These are phyloP conservation scores for Penicillium sp. DNA, from an alignment of 2,329 filamentous ascomycete genomes.

Conservation along the genomic window DNA sequence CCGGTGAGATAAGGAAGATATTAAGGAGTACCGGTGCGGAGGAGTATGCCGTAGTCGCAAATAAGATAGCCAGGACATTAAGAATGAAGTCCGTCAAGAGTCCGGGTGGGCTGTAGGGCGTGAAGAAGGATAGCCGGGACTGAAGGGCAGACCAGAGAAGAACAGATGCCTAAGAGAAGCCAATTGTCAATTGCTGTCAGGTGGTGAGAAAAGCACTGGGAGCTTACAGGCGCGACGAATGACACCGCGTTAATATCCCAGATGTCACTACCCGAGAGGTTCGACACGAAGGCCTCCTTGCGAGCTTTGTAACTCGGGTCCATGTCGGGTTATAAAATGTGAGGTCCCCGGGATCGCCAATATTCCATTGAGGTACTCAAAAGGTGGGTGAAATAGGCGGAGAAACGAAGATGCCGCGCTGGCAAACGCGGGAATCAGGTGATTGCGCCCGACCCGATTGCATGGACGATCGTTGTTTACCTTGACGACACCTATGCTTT, in stretches of 20 bases:
- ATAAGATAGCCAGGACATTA: constrained; percentile 77
- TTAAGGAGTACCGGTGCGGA: constrained; percentile 70
- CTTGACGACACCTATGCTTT: background rate
- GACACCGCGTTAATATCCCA: constrained; percentile 85
- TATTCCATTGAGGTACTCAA: background rate
- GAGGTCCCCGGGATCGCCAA: background rate
- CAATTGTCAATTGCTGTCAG: background rate
- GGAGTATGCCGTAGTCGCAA: constrained; percentile 83
- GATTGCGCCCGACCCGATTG: background rate
- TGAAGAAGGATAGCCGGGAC: constrained; percentile 79
- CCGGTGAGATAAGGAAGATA: constrained; percentile 69
- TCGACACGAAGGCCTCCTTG: constrained; percentile 95
- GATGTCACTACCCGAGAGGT: constrained; percentile 78
- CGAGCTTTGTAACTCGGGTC: constrained; percentile 73
- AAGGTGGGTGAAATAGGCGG: background rate
- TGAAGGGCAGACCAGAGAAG: constrained; percentile 89
- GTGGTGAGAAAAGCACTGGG: background rate
- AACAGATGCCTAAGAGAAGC: constrained; percentile 63
- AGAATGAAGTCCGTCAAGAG: constrained; percentile 81
- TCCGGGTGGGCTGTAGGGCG: constrained; percentile 65
- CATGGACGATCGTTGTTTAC: background rate
- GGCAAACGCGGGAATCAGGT: constrained; percentile 15
- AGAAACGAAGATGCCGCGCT: constrained; percentile 1
- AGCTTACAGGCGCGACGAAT: constrained; percentile 74
- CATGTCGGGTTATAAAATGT: constrained; percentile 24